These are phyloP conservation scores for Colletotrichum tabaci DNA, from an alignment of 2,329 filamentous ascomycete species.

Conservation along the genomic window DNA sequence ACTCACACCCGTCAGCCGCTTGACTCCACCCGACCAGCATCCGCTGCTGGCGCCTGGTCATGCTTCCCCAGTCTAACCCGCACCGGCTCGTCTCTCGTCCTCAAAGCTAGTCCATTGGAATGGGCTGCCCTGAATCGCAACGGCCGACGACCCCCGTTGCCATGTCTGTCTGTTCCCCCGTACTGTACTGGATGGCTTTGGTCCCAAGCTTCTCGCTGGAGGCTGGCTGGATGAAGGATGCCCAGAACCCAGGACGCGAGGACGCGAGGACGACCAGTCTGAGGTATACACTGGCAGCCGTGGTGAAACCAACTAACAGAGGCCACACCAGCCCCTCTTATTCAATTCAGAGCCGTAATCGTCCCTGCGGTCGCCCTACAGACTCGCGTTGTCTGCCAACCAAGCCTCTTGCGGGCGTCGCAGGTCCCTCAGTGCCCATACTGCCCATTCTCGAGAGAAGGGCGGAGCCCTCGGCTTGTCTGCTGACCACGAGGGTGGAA, in stretches of 20 bases:
- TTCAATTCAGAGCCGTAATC: slow-evolving; percentile 5
- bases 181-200: not conserved
- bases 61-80: slow-evolving; percentile 26
- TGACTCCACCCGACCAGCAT: slow-evolving; percentile 19
- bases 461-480: not conserved
- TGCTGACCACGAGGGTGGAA: slow-evolving; percentile 28
- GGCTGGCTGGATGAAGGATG: slow-evolving; percentile 7
- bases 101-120: slow-evolving; percentile 17
- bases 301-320: slow-evolving; percentile 35
- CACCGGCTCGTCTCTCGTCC: slow-evolving; percentile 32
- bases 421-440: slow-evolving; percentile 7
- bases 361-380: not conserved
- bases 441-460: slow-evolving; percentile 24
- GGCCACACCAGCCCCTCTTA: slow-evolving; percentile 26
- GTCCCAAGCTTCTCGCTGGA: slow-evolving; percentile 2
- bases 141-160: slow-evolving; percentile 35
- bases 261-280: slow-evolving; percentile 34
- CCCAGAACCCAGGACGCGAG: slow-evolving; percentile 22
- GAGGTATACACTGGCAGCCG: slow-evolving; percentile 13
- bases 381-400: not conserved
- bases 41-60: slow-evolving; percentile 9
- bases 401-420: not conserved
- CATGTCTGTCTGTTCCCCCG: not conserved
- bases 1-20: slow-evolving; percentile 33
- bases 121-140: slow-evolving; percentile 39